These are phyloP conservation scores for Solanum arcanum DNA, from an alignment of 257 asterid genomes.

Conservation along the genomic window DNA sequence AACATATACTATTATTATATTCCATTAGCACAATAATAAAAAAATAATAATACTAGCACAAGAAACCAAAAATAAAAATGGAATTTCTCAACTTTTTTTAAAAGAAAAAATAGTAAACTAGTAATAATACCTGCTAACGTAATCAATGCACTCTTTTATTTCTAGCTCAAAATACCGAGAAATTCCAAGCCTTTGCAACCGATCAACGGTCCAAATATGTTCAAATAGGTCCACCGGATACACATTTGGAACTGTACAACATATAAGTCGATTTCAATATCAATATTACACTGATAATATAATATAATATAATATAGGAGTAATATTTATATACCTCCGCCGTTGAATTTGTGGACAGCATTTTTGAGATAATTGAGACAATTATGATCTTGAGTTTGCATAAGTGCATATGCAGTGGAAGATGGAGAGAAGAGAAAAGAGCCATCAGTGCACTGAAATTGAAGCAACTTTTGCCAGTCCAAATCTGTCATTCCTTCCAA, in stretches of 20 bases:
- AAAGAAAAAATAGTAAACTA: neutral
- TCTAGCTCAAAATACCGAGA: conserved; percentile 53
- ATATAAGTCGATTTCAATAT: neutral
- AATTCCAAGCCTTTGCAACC: conserved; percentile 68
- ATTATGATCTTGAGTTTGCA: conserved; percentile 52
- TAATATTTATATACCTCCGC: conserved; percentile 48
- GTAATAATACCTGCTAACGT: conserved; percentile 37
- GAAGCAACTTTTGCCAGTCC: conserved; percentile 62
- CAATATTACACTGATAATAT: neutral
- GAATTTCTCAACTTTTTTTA: neutral
- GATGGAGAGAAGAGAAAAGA: conserved; percentile 92
- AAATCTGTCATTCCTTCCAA: conserved; percentile 77
- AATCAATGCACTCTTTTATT: conserved; percentile 49
- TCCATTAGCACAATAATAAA: neutral
- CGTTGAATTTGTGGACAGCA: conserved; percentile 43
- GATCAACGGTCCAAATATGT: conserved; percentile 73
- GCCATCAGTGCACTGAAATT: conserved; percentile 54
- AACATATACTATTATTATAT: neutral
- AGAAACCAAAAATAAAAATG: neutral
- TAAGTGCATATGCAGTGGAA: conserved; percentile 80
- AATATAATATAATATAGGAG: too few relatives aligned
- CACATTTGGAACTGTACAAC: conserved; percentile 56
- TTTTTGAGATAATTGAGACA: conserved; percentile 52
- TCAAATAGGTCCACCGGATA: conserved; percentile 96
- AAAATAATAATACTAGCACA: neutral